Evolutionary conservation across 306 rosid species (phyloP), one percentile per base, ranked within the genome.

Genomic region (Castanea crenata): DNA sequence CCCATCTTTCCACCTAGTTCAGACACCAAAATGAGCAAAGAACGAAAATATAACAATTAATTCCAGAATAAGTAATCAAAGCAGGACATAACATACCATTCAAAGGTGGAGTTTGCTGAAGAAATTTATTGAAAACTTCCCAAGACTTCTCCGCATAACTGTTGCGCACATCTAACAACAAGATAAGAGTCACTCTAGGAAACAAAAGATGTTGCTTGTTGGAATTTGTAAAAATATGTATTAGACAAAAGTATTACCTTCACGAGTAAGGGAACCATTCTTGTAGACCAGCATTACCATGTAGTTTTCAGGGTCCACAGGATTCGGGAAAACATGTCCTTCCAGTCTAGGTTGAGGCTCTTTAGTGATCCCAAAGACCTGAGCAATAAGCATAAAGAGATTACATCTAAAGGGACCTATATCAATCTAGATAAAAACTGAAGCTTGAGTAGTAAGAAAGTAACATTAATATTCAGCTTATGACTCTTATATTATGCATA

Each of bases 201-300:
- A 80, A 80, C 62, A 29, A 70, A 54, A 4, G 63, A 67, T 73
- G 32, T 54, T 69, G 49, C 41, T 52, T 64, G 46, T 12, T 18
- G 8, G 77, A 74, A 70, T 65, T 41, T 6, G 55, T n/a, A 65
- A 69, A 68, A 56, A 67, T 56, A 72, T 15, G 61, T 10, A 51
- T 9, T 15, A n/a, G 71, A 74, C 27, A 46, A 55, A 20, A 15
- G 49, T 38, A 52, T 74, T 90, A 95, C 99, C 99, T 95, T 95
- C 99, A 41, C 99, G 94, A 59, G 94, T 95, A 82, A 95, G 91
- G 15, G 99, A 95, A 18, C 98, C 99, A 62, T 95, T 95, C 90
- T 95, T 93, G 93, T 95, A 95, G 4, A 87, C 91, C 87, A 95
- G 54, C 99, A 95, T 95, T 71, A 93, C 98, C 99, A 95, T 93